Base-by-base conservation (phyloP, 768 basidiomycete genomes). In the Mycena pura region DNA sequence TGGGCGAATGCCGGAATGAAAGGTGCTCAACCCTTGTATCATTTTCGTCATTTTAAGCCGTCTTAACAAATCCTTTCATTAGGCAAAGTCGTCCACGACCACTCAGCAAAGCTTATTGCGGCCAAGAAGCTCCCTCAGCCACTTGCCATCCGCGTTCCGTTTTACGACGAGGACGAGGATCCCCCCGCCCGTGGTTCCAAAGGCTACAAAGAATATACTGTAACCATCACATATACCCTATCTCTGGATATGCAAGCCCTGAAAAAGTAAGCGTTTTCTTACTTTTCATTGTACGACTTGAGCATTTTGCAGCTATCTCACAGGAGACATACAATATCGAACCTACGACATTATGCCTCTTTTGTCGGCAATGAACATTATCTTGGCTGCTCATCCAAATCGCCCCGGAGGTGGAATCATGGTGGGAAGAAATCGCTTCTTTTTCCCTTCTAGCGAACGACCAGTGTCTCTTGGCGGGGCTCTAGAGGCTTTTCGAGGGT, bases 381-480 rank as follows among this genome's bases (percentile, higher is more conserved):
- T 91, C 49, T 73, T 90, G 6, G 82, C 85, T 46, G 79, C 86
- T 47, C 78, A 83, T 64, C 82, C 87, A 14, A 79, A 81, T 66
- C 75, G 82, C 29, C 75, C 79, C 1, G 74, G 81, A 70, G 74
- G 89, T 73, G 83, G 74, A n/a, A 78, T 86, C n/a, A 82, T 85
- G 69, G 85, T 90, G 11, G 88, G 89, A 2, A 76, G 83, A 50
- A 87, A 88, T 61, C 81, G 86, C 13, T 90, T 85, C 72, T 91
- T 91, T 74, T 89, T 89, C 76, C 77, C 76, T 5, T 64, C 70
- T 4, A 71, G 72, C 9, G 70, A 84, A 78, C 59, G 83, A 77
- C 74, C 89, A 74, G 69, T 86, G 74, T 56, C 80, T 76, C 75
- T 86, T 31, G 82, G 82, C 6, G 82, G 81, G 7, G 82, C 82